Percentiles rank a stretch among this genome's conserved stretches.
phyloP scores from a whole-genome alignment of 192 early-diverging fungal genomes.

The Lunasporangiospora selenospora region DNA sequence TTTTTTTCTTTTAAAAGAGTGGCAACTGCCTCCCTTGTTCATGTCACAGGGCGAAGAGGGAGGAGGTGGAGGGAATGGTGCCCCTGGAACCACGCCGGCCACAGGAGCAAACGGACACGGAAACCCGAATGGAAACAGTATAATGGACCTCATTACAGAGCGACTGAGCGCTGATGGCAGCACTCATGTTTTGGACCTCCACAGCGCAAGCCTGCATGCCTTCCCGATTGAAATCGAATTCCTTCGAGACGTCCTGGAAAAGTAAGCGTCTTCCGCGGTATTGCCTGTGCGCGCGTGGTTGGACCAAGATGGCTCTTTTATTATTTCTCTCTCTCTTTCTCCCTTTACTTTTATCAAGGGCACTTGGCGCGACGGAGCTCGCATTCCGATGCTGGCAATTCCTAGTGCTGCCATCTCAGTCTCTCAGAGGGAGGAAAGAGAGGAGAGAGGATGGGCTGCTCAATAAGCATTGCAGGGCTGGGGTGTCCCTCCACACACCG shows the following conservation, averaged over 20 bases:
- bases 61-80: constrained; percentile 8
- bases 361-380: no score
- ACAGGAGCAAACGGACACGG: background rate
- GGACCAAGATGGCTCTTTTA: no score
- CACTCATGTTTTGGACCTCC: constrained; percentile 45
- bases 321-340: background rate
- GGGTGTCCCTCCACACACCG: no score
- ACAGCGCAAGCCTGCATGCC: constrained; percentile 24
- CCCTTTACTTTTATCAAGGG: background rate
- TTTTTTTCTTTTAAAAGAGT: background rate
- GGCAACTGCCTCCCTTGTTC: background rate
- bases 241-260: constrained; percentile 40
- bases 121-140: constrained; percentile 1
- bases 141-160: constrained; percentile 29
- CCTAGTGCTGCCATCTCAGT: no score
- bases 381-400: no score
- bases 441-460: background rate
- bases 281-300: no score
- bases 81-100: background rate
- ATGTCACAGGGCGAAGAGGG: constrained; percentile 40
- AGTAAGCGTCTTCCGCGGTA: constrained; percentile 27
- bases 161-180: constrained; percentile 40
- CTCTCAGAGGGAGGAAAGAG: background rate
- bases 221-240: constrained; percentile 44
- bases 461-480: no score